phyloP scores from a whole-genome alignment of 78 protist species.

The slime mould (Dictyostelium discoideum) region dicty_2.7 NC_007088.5:1591001-1591500 shows the following conservation, averaged over 20 bases:
- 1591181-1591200: background rate
- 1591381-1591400: background rate
- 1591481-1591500: background rate
- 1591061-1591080: background rate
- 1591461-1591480: background rate
- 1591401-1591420: background rate
- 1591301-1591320: background rate
- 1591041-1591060: background rate
- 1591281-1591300: background rate
- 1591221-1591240: background rate
- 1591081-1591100: background rate
- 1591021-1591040: background rate
- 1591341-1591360: background rate
- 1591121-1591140: background rate
- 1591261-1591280: background rate
- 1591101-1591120: background rate
- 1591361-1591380: background rate
- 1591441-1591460: background rate
- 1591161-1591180: background rate
- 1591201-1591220: background rate
- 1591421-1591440: background rate
- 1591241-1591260: background rate
- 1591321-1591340: background rate
- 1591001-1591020: constrained; percentile 1
- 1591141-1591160: background rate